Percentiles rank a stretch among this genome's conserved stretches.
These are phyloP conservation scores for Pythium utonaiense DNA, from an alignment of 352 stramenopile species.

Conservation along the genomic window DNA sequence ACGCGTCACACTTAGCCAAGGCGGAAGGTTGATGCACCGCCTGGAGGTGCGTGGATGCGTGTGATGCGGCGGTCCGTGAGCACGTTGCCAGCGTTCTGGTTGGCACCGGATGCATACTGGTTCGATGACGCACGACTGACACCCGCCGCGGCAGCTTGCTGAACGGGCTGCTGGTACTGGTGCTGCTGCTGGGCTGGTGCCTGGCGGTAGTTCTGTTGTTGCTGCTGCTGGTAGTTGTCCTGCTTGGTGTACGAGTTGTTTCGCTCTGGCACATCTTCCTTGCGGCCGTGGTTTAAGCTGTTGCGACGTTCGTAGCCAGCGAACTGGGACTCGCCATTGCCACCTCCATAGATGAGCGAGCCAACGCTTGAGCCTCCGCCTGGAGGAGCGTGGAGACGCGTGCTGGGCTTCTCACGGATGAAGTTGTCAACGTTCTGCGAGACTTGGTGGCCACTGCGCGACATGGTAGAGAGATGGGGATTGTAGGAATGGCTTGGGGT, in stretches of 20 bases:
- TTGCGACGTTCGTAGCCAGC: conserved; percentile 44
- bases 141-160: conserved; percentile 7
- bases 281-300: conserved; percentile 9
- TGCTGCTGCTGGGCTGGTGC: conserved; percentile 22
- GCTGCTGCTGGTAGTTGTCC: conserved; percentile 20
- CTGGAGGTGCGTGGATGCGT: conserved; percentile 84
- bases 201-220: conserved; percentile 15
- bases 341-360: conserved; percentile 72
- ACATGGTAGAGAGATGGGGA: conserved; percentile 47
- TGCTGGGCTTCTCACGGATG: conserved; percentile 69
- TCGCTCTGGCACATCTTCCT: not conserved
- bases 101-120: conserved; percentile 73
- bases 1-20: conserved; percentile 45
- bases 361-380: conserved; percentile 69
- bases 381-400: conserved; percentile 61
- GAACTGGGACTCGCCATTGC: conserved; percentile 43
- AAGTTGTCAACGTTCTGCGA: conserved; percentile 85
- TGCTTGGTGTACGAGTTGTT: conserved; percentile 22
- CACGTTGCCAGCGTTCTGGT: conserved; percentile 89
- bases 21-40: conserved; percentile 76
- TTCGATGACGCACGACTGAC: conserved; percentile 62
- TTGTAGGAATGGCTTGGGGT: not conserved
- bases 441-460: conserved; percentile 49
- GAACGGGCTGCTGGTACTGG: conserved; percentile 16
- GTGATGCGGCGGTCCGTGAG: conserved; percentile 88